A percentile compares a stretch with the other conserved stretches of the same genome.
Evolutionary conservation across 1,139 yeast species (phyloP).

Genomic region (Diutina sp.): DNA sequence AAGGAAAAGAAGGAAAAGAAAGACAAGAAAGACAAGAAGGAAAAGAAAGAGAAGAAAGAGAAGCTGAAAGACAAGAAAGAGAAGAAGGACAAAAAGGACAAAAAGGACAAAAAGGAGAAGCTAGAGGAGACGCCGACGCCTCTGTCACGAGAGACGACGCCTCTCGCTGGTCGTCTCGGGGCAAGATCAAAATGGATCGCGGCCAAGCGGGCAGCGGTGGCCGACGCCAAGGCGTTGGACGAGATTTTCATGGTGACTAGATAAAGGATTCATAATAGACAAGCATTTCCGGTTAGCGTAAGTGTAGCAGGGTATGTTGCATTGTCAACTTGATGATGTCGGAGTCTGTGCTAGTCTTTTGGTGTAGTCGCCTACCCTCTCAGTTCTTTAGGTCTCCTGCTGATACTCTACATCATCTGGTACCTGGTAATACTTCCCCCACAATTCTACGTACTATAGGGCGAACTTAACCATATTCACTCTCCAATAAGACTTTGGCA

Average conservation of each 20-base stretch:
- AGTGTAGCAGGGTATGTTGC: too few species aligned
- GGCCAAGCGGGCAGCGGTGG: conserved; percentile 82
- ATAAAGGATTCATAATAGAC: background rate
- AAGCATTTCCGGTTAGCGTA: background rate
- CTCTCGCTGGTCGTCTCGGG: conserved; percentile 51
- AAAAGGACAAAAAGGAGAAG: conserved; percentile 11
- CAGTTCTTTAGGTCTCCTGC: too few species aligned
- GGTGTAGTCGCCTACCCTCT: too few species aligned
- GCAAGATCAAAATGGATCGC: conserved; percentile 78
- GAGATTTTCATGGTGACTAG: conserved; percentile 83
- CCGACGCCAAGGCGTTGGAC: conserved; percentile 78
- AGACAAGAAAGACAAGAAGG: background rate
- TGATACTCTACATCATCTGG: too few species aligned
- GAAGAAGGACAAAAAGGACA: conserved; percentile 5
- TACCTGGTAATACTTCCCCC: too few species aligned
- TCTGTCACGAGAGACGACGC: conserved; percentile 6
- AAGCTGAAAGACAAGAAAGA: conserved; percentile 6
- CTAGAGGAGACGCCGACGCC: conserved; percentile 11
- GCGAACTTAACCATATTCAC: too few species aligned
- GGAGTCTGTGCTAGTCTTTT: too few species aligned
- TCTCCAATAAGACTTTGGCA: too few species aligned
- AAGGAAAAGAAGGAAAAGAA: background rate
- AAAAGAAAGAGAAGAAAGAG: conserved; percentile 12
- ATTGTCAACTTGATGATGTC: too few species aligned
- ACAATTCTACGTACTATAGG: too few species aligned